Percentiles rank a stretch among this genome's conserved stretches.
phyloP scores from a whole-genome alignment of 129 eudicot genomes.

The Tagetes patula region DNA sequence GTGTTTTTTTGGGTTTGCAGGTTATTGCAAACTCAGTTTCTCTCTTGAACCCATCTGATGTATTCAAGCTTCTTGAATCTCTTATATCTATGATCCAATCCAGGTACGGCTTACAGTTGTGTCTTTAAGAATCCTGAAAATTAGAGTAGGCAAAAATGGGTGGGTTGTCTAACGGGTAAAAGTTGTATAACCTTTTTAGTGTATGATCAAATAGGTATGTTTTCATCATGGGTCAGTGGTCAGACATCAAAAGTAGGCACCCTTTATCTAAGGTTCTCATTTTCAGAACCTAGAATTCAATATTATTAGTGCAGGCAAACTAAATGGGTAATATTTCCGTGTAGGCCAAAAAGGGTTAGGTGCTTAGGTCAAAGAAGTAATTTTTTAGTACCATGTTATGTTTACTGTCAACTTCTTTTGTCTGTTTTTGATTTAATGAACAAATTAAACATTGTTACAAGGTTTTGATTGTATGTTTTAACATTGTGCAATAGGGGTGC shows the following conservation, averaged over 20 bases:
- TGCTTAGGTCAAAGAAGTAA: neutral
- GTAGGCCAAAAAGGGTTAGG: too few species aligned
- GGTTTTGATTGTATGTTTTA: slow-evolving; percentile 6
- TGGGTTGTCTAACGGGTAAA: neutral
- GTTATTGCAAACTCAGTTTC: slow-evolving; percentile 74
- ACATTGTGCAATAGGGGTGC: slow-evolving; percentile 61
- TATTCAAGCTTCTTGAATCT: slow-evolving; percentile 73
- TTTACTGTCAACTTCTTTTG: neutral
- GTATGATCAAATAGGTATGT: neutral
- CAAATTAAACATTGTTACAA: neutral
- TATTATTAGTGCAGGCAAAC: too few species aligned
- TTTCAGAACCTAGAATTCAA: too few species aligned
- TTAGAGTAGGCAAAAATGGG: slow-evolving; percentile 9
- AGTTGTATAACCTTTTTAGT: neutral
- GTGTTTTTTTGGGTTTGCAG: slow-evolving; percentile 39
- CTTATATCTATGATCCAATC: slow-evolving; percentile 67
- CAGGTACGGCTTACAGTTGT: slow-evolving; percentile 46
- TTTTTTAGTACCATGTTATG: neutral
- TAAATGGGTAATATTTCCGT: neutral
- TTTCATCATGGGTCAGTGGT: neutral
- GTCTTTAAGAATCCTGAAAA: neutral
- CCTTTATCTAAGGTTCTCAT: neutral
- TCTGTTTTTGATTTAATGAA: neutral
- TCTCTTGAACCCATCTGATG: slow-evolving; percentile 71
- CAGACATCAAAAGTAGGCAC: neutral